Percentiles rank a stretch among this genome's conserved stretches.
These are phyloP conservation scores for Nepenthes gracilis DNA, from an alignment of 148 eudicot genomes.

Conservation along the genomic window DNA sequence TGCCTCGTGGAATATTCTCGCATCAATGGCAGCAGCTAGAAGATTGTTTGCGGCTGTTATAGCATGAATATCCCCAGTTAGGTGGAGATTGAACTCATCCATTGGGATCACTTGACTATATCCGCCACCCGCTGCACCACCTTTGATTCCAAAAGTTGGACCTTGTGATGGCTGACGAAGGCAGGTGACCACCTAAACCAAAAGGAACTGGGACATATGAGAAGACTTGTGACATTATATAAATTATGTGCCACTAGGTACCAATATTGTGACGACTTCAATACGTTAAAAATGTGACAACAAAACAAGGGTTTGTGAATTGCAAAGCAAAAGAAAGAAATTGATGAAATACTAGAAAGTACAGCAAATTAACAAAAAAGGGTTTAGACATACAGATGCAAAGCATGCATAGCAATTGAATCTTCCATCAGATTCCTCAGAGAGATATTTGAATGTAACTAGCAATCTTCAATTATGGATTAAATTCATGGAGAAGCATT, in stretches of 20 bases:
- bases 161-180: slow-evolving; percentile 99
- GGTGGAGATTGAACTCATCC: slow-evolving; percentile 98
- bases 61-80: slow-evolving; percentile 98
- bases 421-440: no score
- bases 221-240: not conserved
- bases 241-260: no score
- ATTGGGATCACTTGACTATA: slow-evolving; percentile 98
- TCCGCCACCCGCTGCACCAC: slow-evolving; percentile 99
- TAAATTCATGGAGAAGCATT: no score
- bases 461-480: no score
- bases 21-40: slow-evolving; percentile 96
- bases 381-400: no score
- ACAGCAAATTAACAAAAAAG: not conserved
- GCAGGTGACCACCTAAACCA: slow-evolving; percentile 79
- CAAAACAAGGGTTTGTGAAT: no score
- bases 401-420: no score
- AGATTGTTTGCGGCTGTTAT: slow-evolving; percentile 98
- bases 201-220: not conserved
- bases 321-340: no score
- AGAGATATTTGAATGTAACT: no score
- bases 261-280: no score
- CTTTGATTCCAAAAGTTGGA: slow-evolving; percentile 98
- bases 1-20: slow-evolving; percentile 90
- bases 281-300: no score
- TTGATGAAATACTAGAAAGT: not conserved